Percentiles rank a stretch among this genome's conserved stretches.
Evolutionary conservation across 1,284 basidiomycete species (phyloP).

Genomic region (Limonomyces culmigenus): DNA sequence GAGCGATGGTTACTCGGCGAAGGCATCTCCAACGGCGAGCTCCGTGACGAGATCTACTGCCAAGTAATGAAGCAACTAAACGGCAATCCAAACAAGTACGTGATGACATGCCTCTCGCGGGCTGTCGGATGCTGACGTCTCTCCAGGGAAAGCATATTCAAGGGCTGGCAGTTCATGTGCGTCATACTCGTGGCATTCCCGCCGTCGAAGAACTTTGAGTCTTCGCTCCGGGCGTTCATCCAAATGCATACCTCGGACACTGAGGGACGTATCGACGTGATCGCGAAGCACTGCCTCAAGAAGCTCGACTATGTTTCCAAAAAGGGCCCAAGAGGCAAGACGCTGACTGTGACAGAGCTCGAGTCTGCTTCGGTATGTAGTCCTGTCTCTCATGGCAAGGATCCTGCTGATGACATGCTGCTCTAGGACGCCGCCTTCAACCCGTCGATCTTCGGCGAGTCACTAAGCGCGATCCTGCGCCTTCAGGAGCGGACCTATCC

Average conservation of each 20-base stretch:
- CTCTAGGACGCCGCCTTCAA: constrained; percentile 91
- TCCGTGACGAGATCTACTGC: constrained; percentile 85
- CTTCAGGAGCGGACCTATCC: constrained; percentile 77
- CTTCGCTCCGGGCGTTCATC: constrained; percentile 66
- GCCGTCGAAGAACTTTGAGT: constrained; percentile 80
- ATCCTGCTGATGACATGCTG: no score
- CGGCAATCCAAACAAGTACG: constrained; percentile 62
- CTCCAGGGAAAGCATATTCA: constrained; percentile 65
- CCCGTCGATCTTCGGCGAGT: constrained; percentile 84
- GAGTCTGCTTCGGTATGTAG: constrained; percentile 75
- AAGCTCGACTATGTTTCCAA: constrained; percentile 55
- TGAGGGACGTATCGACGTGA: constrained; percentile 67
- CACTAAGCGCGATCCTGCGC: constrained; percentile 66
- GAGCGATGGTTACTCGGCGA: constrained; percentile 73
- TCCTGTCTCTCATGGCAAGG: no score
- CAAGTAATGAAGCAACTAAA: constrained; percentile 84
- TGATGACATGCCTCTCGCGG: constrained; percentile 8
- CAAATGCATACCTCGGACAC: constrained; percentile 45
- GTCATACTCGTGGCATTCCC: constrained; percentile 78
- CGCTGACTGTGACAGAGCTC: constrained; percentile 67
- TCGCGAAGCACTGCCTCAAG: constrained; percentile 75
- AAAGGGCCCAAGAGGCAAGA: constrained; percentile 72
- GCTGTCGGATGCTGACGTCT: constrained; percentile 1
- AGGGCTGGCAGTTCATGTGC: constrained; percentile 84
- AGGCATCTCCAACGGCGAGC: constrained; percentile 61